Evolutionary conservation across 768 basidiomycete species (phyloP).

Genomic region (Imleria badia): DNA sequence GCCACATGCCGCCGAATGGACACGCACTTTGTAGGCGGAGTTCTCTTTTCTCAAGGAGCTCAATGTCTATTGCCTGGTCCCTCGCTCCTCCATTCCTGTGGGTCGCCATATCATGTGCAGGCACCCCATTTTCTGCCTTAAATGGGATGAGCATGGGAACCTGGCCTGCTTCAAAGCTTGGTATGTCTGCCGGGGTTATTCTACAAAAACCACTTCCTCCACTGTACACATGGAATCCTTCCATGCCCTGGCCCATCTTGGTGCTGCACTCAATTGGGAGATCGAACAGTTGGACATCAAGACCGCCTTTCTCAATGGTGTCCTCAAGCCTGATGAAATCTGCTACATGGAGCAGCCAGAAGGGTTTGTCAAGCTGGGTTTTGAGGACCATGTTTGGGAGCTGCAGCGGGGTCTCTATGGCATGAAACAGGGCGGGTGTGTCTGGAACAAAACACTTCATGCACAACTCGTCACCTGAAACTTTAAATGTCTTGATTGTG

Average conservation of each 20-base stretch:
- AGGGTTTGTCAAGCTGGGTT: not conserved
- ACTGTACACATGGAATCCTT: not conserved
- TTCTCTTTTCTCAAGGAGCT: no score
- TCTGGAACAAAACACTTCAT: slow-evolving; percentile 37
- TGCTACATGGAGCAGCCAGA: not conserved
- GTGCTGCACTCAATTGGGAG: not conserved
- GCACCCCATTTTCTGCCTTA: not conserved
- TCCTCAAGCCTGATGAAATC: not conserved
- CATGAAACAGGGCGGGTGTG: slow-evolving; percentile 30
- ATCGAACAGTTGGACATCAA: not conserved
- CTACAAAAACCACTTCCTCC: not conserved
- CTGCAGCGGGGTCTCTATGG: slow-evolving; percentile 13
- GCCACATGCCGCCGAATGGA: no score
- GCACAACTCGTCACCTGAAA: slow-evolving; percentile 28
- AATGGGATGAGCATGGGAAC: not conserved
- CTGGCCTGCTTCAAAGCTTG: not conserved
- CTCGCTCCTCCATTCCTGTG: not conserved
- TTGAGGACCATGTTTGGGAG: not conserved
- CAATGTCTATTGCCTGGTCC: not conserved
- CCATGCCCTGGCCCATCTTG: no score
- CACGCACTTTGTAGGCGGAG: no score
- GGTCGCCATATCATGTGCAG: not conserved
- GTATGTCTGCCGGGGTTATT: not conserved
- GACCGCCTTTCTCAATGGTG: not conserved
- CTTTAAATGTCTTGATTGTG: slow-evolving; percentile 30